Evolutionary conservation across 306 rosid species (phyloP).

Genomic region (Castanea mollissima): DNA sequence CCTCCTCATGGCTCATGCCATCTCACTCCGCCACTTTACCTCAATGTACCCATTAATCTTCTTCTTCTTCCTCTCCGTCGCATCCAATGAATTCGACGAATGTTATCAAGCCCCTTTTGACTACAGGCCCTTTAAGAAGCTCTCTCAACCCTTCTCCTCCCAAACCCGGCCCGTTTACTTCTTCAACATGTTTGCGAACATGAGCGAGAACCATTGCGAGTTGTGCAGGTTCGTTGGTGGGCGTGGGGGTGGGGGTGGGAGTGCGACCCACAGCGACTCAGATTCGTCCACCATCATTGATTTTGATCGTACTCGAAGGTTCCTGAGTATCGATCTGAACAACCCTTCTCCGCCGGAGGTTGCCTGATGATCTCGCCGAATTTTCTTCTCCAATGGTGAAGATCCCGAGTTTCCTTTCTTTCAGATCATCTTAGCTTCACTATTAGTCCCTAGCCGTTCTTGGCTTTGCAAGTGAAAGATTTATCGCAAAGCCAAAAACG

Average conservation of each 20-base stretch:
- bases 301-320: constrained; percentile 29
- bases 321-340: constrained; percentile 71
- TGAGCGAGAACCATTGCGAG: constrained; percentile 28
- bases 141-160: too few relatives aligned
- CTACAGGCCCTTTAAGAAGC: too few relatives aligned
- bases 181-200: constrained; percentile 49
- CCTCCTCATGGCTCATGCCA: too few relatives aligned
- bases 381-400: constrained; percentile 4
- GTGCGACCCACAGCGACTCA: constrained; percentile 39
- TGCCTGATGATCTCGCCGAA: constrained; percentile 41
- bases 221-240: constrained; percentile 31
- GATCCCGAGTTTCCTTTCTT: neutral
- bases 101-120: too few relatives aligned
- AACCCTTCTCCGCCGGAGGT: constrained; percentile 59
- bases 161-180: constrained; percentile 29
- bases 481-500: too few relatives aligned
- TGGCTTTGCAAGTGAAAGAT: neutral
- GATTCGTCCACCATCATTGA: constrained; percentile 54
- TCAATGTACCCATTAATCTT: too few relatives aligned
- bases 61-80: too few relatives aligned
- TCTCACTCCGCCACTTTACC: too few relatives aligned
- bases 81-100: too few relatives aligned
- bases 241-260: neutral
- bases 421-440: neutral
- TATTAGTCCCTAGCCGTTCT: neutral